phyloP scores from a whole-genome alignment of 2,329 filamentous ascomycete species.

The Chaetomium globosum region DNA sequence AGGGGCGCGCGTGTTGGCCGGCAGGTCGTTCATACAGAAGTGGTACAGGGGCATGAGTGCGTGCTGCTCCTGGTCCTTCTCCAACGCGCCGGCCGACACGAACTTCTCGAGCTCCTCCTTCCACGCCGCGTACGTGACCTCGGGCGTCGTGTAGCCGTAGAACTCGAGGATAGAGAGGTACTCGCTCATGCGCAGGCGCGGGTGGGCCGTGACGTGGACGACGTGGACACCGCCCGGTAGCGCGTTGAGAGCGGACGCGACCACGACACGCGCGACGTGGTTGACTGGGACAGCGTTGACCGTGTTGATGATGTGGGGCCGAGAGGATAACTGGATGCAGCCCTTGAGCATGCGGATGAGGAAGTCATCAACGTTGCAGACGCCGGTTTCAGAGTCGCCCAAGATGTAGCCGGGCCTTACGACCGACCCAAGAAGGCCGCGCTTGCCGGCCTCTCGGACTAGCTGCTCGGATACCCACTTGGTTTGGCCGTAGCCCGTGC shows the following conservation, averaged over 20 bases:
- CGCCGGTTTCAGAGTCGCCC: conserved; percentile 70
- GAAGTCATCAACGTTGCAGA: conserved; percentile 85
- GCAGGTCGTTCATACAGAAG: conserved; percentile 71
- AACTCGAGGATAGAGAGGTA: conserved; percentile 70
- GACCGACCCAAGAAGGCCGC: conserved; percentile 74
- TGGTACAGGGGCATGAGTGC: conserved; percentile 76
- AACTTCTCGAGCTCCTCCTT: conserved; percentile 67
- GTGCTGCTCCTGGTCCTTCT: conserved; percentile 65
- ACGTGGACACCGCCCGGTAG: conserved; percentile 57
- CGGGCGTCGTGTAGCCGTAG: conserved; percentile 72
- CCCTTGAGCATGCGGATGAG: conserved; percentile 84
- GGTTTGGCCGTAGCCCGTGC: conserved; percentile 85
- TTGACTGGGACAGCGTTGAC: conserved; percentile 88
- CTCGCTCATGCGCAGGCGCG: conserved; percentile 74
- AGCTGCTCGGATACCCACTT: conserved; percentile 77
- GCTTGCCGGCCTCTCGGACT: conserved; percentile 73
- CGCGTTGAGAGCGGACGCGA: conserved; percentile 70
- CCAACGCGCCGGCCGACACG: conserved; percentile 58
- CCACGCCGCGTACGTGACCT: conserved; percentile 71
- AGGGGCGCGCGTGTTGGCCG: conserved; percentile 68
- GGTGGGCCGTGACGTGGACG: conserved; percentile 77
- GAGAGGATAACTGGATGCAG: conserved; percentile 73
- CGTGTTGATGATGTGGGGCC: conserved; percentile 80
- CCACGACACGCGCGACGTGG: conserved; percentile 79
- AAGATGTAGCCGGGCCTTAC: conserved; percentile 84